Base-by-base conservation (phyloP, 2,329 filamentous ascomycete species). In the Boeremia exigua region DNA sequence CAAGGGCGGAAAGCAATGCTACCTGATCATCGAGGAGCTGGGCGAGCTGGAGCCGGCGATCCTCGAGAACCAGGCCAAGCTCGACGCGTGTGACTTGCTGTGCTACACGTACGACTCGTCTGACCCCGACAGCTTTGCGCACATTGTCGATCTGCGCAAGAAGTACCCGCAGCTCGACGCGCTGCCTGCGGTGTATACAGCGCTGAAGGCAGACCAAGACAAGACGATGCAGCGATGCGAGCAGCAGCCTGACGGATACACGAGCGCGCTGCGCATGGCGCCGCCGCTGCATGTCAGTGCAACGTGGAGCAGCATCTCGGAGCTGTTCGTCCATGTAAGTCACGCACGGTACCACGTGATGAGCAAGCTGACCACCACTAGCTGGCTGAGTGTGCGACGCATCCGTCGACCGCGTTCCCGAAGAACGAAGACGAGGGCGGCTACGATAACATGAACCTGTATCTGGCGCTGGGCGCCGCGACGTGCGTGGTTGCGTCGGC, bases 91-190 rank as follows among this genome's bases (percentile, higher is more conserved):
- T 76, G 95, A 99, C 75, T 83, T 99, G 23, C 84, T 99, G 40
- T 96, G 94, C 77, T 98, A 96, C 77, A 88, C 92, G 0, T 99
- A 98, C 77, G 95, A 99, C 78, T 98, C 94, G 2, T 96, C 92
- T 1, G 93, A 99, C 59, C 94, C 95, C 0, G 93, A 98, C 75
- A 96, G 92, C 4, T 99, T 99, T 75, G 87, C 90, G 1, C 93
- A 98, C 70, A 92, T 99, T 48, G 90, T 94, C 33, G 85, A 90
- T 15, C 81, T 97, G 44, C 88, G 93, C 38, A 84, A 86, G 51
- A 90, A 88, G 67, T 90, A 94, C 64, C 87, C 92, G 0, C 89
- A 95, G 51, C 84, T 99, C 2, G 90, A 96, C 72, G 88, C 91
- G n/a, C 80, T 99, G 27, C 95, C 95, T 0, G 89, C 91, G 8